A percentile compares a stretch with the other conserved stretches of the same genome.
Evolutionary conservation across 495 filamentous ascomycete genomes (phyloP).

Genomic region (Aspergillus conjunctus): DNA sequence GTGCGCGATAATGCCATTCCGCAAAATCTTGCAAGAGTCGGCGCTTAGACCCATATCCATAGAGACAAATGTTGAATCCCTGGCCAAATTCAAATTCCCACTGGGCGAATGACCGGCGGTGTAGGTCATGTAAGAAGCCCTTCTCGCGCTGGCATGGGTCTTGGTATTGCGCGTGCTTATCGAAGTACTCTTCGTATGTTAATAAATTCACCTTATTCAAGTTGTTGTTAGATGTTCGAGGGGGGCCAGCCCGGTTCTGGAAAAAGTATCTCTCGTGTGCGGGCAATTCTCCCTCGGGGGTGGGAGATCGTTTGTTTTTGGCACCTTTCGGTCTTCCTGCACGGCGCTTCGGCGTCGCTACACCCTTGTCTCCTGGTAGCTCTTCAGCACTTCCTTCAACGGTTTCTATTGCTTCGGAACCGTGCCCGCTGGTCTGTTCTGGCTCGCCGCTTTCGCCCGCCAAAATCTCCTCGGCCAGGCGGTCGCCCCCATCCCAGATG

Average conservation of each 20-base stretch:
- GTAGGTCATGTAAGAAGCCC: slow-evolving; percentile 69
- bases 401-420: slow-evolving; percentile 42
- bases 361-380: slow-evolving; percentile 32
- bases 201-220: slow-evolving; percentile 74
- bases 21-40: slow-evolving; percentile 76
- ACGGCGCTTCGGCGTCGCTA: slow-evolving; percentile 57
- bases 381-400: slow-evolving; percentile 38
- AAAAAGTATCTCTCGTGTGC: slow-evolving; percentile 91
- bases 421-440: slow-evolving; percentile 40
- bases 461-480: slow-evolving; percentile 71
- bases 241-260: slow-evolving; percentile 78
- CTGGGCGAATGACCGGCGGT: slow-evolving; percentile 80
- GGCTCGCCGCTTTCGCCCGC: slow-evolving; percentile 47
- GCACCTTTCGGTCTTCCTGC: slow-evolving; percentile 61
- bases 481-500: slow-evolving; percentile 72
- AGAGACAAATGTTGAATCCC: slow-evolving; percentile 88
- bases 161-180: slow-evolving; percentile 61
- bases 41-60: slow-evolving; percentile 89
- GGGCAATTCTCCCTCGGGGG: slow-evolving; percentile 76
- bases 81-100: slow-evolving; percentile 91
- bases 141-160: slow-evolving; percentile 75
- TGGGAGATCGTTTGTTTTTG: slow-evolving; percentile 71
- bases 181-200: slow-evolving; percentile 89
- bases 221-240: slow-evolving; percentile 85
- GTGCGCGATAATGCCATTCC: slow-evolving; percentile 61